phyloP scores from a whole-genome alignment of 176 grass and related monocot genomes.

The Musa beccarii region DNA sequence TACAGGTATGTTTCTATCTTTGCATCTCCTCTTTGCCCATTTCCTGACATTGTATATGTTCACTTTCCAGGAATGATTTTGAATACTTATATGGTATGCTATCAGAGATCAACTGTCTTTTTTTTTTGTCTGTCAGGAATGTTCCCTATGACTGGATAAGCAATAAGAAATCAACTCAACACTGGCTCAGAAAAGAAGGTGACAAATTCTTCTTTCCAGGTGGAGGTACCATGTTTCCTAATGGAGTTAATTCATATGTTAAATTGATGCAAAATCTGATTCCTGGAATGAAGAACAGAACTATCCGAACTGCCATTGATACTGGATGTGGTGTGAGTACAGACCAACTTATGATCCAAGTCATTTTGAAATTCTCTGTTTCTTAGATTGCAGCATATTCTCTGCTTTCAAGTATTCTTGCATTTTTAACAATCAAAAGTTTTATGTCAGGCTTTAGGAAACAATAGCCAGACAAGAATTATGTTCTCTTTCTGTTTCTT shows the following conservation, averaged over 20 bases:
- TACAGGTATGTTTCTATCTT: slow-evolving; percentile 39
- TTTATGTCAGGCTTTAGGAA: neutral
- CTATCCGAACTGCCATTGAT: slow-evolving; percentile 75
- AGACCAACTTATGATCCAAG: neutral
- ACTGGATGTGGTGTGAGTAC: slow-evolving; percentile 71
- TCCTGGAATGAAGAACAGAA: slow-evolving; percentile 79
- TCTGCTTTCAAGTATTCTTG: neutral
- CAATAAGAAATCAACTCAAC: slow-evolving; percentile 95
- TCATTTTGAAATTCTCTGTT: neutral
- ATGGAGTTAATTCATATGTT: slow-evolving; percentile 66
- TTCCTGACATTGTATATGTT: neutral
- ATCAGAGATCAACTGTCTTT: neutral
- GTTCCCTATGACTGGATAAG: slow-evolving; percentile 99
- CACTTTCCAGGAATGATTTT: neutral
- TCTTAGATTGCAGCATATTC: neutral
- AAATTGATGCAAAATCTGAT: slow-evolving; percentile 51
- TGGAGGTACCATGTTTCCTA: slow-evolving; percentile 95
- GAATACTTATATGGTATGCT: neutral
- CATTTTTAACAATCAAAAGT: neutral
- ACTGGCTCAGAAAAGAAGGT: slow-evolving; percentile 90
- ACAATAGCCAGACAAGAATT: neutral
- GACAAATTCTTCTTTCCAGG: slow-evolving; percentile 84
- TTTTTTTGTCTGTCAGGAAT: slow-evolving; percentile 34
- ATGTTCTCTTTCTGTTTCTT: neutral
- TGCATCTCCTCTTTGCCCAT: neutral